Evolutionary conservation across 352 stramenopile species (phyloP), one percentile per base, ranked within the genome.

Genomic region (Globisporangium nodosum): DNA sequence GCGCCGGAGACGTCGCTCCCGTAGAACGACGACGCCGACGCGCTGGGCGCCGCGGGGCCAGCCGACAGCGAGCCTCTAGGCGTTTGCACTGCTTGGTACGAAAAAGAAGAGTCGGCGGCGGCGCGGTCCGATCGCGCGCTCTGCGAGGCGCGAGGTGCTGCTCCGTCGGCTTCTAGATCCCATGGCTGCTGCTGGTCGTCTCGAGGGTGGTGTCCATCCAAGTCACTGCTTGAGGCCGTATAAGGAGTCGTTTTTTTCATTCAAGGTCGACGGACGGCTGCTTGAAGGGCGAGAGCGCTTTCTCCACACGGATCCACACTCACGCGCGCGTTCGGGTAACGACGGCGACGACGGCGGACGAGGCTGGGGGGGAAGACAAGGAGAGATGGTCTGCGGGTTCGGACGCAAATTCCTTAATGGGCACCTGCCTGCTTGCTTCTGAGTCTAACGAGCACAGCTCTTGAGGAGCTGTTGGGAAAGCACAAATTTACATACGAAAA

Each of bases 1-100:
- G 9, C 33, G 33, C 6, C 33, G 33, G 6, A 6, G 16, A 12
- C 42, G 16, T 60, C 63, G 20, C 42, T 47, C 37, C n/a, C 46
- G 39, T 35, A 35, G 21, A 63, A 47, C 50, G 58, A 53, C 54
- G 58, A 70, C 30, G 57, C 33, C 33, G 33, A 37, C 33, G 33
- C 33, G 33, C 33, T 11, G 9, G 6, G 6, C 5, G 33, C 6
- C 33, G 33, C 54, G 16, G 51, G 31, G 48, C 72, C 65, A 58
- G 54, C 66, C 51, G 46, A 60, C 53, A 63, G 56, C 49, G 61
- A 68, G 51, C 67, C 74, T 67, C 71, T 87, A 87, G 80, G 73
- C 76, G 80, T 90, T 73, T 50, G 71, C 71, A 71, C 69, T 66
- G 61, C 68, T 64, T 64, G 74, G 74, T 87, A 88, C 47, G 66